Base-by-base conservation (phyloP, 106 monocot genomes). In the Chionographis japonica region DNA sequence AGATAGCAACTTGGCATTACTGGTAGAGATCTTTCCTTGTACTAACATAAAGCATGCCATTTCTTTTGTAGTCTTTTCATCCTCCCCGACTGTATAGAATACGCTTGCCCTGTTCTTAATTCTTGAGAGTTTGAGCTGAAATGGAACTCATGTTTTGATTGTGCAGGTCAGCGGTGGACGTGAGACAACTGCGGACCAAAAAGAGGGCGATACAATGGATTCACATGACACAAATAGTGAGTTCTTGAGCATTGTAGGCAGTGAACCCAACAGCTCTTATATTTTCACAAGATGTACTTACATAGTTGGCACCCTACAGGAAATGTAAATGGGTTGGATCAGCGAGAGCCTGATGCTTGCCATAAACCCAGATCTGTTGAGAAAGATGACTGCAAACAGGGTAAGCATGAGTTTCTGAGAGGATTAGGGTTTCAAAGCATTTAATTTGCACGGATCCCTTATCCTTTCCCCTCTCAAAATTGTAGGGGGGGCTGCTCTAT, bases 401-500 rank as follows among this genome's bases (percentile, higher is more conserved):
- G 95, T 95, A 91, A 95, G 95, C 73, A 82, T 70, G 72, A 62
- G 63, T 70, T 54, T 76, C 50, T 62, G 61, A 73, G 71, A 81
- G 60, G 75, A 75, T 37, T 37, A 61, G 68, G 68, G 71, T 67
- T 51, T n/a, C 58, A 50, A 37, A 68, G 68, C 54, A 69, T 78
- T 68, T 81, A 55, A 74, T 71, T 79, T 80, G 68, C 71, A 69
- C 60, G 46, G 63, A 67, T 76, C 50, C 41, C 70, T 83, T 68
- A 69, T 67, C 63, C 55, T 80, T 78, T 77, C 58, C 74, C 37
- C 27, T n/a, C n/a, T 37, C 63, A 41, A 64, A 61, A 51, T 69
- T 81, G 68, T 69, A 82, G 82, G 83, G 80, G 92, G 78, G 71
- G 81, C 83, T 83, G 74, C 80, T 79, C 81, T 67, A 84, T 82